Evolutionary conservation across 441 rosid species (phyloP), one percentile per base, ranked within the genome.

Genomic region (Erodium chrysanthum): DNA sequence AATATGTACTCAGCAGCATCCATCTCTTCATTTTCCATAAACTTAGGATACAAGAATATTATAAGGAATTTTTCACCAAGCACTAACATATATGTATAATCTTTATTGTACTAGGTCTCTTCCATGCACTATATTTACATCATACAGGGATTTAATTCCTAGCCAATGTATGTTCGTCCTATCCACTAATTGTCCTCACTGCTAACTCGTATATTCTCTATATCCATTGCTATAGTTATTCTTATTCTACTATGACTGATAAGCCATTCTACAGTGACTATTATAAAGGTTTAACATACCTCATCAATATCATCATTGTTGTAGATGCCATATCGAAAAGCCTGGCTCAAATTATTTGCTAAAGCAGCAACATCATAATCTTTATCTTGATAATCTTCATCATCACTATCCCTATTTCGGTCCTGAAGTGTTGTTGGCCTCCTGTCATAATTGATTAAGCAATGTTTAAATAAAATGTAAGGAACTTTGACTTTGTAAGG

Each of bases 331-430:
- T 85, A 94, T 77, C 83, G 85, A 71, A 89, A 91, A 54, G 97
- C 96, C 85, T 89, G 92, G 76, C 91, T 94, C 70, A 94, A 79
- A 73, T 91, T 94, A 77, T 88, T 94, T 74, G 98, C 97, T 60
- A 94, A 79, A 74, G 93, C 96, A 59, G 96, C 96, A 74, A 89
- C 97, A 80, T 91, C 96, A 75, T 86, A 94, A 77, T 94, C 97
- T 79, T 97, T 85, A 76, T 93, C 97, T 61, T 85, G 97, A 76
- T 88, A 89, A 81, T 89, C 97, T 76, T 89, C 98, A 67, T 94
- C 98, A 76, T 89, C 96, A 54, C 98, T 94, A 74, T 94, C 97
- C 80, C 94, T 88, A 66, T 70, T 80, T 59, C 89, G 89, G 71
- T 94, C 97, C 63, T 84, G 96, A 65, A 88, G 81, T 31, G 94